Base-by-base conservation (phyloP, 2,329 filamentous ascomycete genomes). In the Xylaria sp. region DNA sequence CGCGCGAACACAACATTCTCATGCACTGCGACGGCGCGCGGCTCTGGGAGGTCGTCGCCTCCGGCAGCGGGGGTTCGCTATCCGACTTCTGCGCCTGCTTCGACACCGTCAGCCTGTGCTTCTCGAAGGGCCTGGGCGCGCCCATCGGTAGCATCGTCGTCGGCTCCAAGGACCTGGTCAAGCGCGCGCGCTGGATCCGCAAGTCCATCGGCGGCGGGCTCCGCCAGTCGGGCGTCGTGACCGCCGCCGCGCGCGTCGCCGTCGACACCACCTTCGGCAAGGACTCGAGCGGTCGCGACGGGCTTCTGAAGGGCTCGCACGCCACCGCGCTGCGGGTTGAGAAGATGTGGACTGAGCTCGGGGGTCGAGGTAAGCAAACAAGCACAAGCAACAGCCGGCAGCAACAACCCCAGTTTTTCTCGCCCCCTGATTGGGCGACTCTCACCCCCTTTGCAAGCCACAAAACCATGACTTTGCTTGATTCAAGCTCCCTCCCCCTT, bases 191-290 rank as follows among this genome's bases (percentile, higher is more conserved):
- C n/a, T 92, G 92, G 89, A 86, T 94, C 32, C 85, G 93, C 65
- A 97, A 97, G 83, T 88, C 89, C 32, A 90, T 97, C 73, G 94
- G 94, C 23, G 94, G 94, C 50, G 93, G 92, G 0, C 84, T 93
- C 66, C 84, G 94, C 32, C 93, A 96, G 80, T 85, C 91, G 0
- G 94, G 94, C 64, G 88, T 96, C 1, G 84, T 96, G 15, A 89
- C 92, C 5, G 90, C 92, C 0, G 89, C 93, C 0, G 93, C 93
- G 0, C 84, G 91, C 25, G 90, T 94, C 3, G 92, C 92, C 0
- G 87, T 97, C 9, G 90, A 95, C 72, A 91, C 94, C 78, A 94
- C 92, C 0, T 97, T 96, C 71, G 88, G 89, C 13, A 80, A 78
- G 15, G 88, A 85, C 4, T 82, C 86, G 2, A 67, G 68, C 37